Evolutionary conservation across 257 asterid genomes (phyloP).

Genomic region (Solanum infundibuliforme): DNA sequence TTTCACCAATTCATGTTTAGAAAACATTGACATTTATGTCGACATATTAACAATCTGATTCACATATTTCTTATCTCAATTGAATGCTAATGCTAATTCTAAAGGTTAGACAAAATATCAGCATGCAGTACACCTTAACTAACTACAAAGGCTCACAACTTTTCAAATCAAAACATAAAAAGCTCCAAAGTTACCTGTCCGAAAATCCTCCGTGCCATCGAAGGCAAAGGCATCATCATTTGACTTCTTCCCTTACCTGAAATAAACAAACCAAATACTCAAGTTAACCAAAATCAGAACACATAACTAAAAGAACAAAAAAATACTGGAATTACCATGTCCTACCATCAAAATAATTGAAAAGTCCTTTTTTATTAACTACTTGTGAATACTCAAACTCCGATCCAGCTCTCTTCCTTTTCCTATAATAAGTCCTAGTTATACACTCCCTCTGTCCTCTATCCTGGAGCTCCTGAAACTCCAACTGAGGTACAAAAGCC

Average conservation of each 20-base stretch:
- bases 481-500: slow-evolving; percentile 10
- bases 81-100: not conserved
- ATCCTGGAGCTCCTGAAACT: not conserved
- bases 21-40: not conserved
- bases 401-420: slow-evolving; percentile 33
- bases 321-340: not conserved
- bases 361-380: slow-evolving; percentile 12
- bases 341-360: slow-evolving; percentile 18
- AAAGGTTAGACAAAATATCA: not conserved
- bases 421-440: slow-evolving; percentile 30
- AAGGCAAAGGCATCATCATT: slow-evolving; percentile 7
- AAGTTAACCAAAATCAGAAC: not conserved
- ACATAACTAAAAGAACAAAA: not conserved
- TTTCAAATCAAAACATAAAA: not conserved
- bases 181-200: slow-evolving; percentile 29
- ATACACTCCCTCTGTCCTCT: not conserved
- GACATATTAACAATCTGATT: not conserved
- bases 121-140: not conserved
- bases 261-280: not conserved
- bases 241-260: slow-evolving; percentile 24
- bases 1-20: not conserved
- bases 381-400: slow-evolving; percentile 15
- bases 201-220: slow-evolving; percentile 2
- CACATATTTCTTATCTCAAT: not conserved
- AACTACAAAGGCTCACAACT: not conserved